phyloP scores from a whole-genome alignment of 2,329 filamentous ascomycete genomes.

The Mollisiaceae sp. region DNA sequence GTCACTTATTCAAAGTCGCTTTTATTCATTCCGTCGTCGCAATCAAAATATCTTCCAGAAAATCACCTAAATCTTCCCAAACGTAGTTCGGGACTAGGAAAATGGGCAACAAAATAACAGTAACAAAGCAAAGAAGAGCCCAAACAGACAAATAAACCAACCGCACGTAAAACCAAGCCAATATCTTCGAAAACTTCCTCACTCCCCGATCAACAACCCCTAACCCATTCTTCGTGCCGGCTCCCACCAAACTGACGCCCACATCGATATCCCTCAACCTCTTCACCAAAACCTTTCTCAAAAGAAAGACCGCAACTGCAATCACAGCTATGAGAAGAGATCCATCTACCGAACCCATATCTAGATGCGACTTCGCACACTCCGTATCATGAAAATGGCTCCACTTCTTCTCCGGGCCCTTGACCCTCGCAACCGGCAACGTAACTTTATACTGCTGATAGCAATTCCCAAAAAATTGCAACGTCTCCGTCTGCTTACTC shows the following conservation, averaged over 20 bases:
- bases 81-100: too few relatives aligned
- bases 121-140: too few relatives aligned
- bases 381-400: background rate
- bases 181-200: too few relatives aligned
- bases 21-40: too few relatives aligned
- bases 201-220: background rate
- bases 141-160: too few relatives aligned
- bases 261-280: background rate
- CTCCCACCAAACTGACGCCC: background rate
- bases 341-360: background rate
- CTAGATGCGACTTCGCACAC: background rate
- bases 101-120: too few relatives aligned
- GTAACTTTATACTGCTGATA: background rate
- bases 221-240: background rate
- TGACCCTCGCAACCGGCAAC: background rate
- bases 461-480: background rate
- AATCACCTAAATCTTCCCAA: too few relatives aligned
- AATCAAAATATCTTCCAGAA: too few relatives aligned
- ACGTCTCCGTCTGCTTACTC: background rate
- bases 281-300: background rate
- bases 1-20: too few relatives aligned
- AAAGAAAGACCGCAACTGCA: background rate
- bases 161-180: too few relatives aligned
- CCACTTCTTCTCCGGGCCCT: background rate
- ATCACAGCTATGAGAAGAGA: background rate